Conservation (phyloP, 2,329 filamentous ascomycete genomes). For the Penicillium concentricum region DNA sequence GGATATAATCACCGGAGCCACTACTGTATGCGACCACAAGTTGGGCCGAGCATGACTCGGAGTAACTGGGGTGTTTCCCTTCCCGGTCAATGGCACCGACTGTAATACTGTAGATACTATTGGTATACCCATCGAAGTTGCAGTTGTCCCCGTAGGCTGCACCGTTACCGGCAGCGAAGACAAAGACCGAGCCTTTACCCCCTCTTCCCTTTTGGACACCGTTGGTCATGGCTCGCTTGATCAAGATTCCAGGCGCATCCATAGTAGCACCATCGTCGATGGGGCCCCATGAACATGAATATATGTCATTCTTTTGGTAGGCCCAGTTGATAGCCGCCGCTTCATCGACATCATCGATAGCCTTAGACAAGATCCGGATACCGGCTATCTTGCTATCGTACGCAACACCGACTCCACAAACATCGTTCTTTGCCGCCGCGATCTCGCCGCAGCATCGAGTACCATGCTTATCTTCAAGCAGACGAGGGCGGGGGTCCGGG, state of each 20-base stretch:
- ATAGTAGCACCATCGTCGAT: slow-evolving; percentile 91
- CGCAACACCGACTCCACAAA: slow-evolving; percentile 93
- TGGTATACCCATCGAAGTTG: slow-evolving; percentile 99
- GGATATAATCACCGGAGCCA: slow-evolving; percentile 82
- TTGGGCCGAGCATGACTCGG: slow-evolving; percentile 92
- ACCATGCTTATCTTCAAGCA: slow-evolving; percentile 84
- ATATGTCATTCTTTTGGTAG: slow-evolving; percentile 89
- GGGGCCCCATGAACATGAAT: slow-evolving; percentile 98
- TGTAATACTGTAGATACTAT: slow-evolving; percentile 98
- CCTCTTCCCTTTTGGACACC: slow-evolving; percentile 83
- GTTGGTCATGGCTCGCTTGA: slow-evolving; percentile 86
- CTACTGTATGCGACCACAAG: slow-evolving; percentile 96
- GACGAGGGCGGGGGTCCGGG: slow-evolving; percentile 74
- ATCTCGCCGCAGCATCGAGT: slow-evolving; percentile 95
- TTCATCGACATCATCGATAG: slow-evolving; percentile 90
- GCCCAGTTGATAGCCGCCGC: slow-evolving; percentile 90
- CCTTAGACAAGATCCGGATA: slow-evolving; percentile 85
- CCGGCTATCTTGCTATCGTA: slow-evolving; percentile 89
- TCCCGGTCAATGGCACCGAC: slow-evolving; percentile 88
- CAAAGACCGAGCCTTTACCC: slow-evolving; percentile 85
- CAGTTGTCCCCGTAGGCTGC: slow-evolving; percentile 87
- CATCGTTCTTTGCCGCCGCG: slow-evolving; percentile 84
- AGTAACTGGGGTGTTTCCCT: slow-evolving; percentile 91
- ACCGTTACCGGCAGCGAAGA: slow-evolving; percentile 95
- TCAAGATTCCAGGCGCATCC: slow-evolving; percentile 88